Percentiles rank a stretch among this genome's conserved stretches.
These are phyloP conservation scores for Suillus cothurnatus DNA, from an alignment of 768 basidiomycete species.

Conservation along the genomic window DNA sequence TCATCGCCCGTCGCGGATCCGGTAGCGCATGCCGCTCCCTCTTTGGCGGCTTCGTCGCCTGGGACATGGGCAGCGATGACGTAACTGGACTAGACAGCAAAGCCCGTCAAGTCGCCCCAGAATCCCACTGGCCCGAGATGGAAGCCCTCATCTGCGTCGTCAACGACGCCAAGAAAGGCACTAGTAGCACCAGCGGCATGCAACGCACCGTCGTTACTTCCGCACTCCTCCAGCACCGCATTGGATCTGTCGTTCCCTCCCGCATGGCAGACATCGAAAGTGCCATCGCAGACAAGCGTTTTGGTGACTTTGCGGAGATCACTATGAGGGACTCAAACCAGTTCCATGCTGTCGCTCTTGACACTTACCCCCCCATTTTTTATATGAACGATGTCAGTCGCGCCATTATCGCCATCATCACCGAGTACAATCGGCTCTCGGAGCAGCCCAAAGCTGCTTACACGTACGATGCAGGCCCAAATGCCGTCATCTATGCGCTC, in stretches of 20 bases:
- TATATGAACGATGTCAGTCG: constrained; percentile 98
- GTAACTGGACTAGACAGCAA: constrained; percentile 82
- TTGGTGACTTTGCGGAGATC: constrained; percentile 84
- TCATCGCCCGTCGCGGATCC: constrained; percentile 96
- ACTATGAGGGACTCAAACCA: constrained; percentile 99
- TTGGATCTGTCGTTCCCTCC: constrained; percentile 80
- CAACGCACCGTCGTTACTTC: constrained; percentile 96
- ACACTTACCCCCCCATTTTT: constrained; percentile 97
- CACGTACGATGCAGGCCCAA: constrained; percentile 99
- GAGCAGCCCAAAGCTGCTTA: constrained; percentile 83
- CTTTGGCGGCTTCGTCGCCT: constrained; percentile 96
- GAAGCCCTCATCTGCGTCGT: constrained; percentile 98
- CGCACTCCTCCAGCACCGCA: constrained; percentile 83
- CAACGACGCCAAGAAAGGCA: constrained; percentile 94
- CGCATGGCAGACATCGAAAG: constrained; percentile 82
- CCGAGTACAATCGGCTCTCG: constrained; percentile 88
- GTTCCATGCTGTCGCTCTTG: constrained; percentile 97
- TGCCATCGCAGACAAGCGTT: constrained; percentile 81
- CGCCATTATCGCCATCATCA: constrained; percentile 88
- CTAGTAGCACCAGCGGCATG: constrained; percentile 94
- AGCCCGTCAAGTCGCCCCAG: constrained; percentile 84
- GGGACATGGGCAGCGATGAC: constrained; percentile 70
- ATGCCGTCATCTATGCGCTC: constrained; percentile 94
- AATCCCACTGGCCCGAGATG: constrained; percentile 90
- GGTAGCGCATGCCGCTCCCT: constrained; percentile 98